Percentiles rank a stretch among this genome's conserved stretches.
These are phyloP conservation scores for Nicotiana knightiana DNA, from an alignment of 257 asterid genomes.

Conservation along the genomic window DNA sequence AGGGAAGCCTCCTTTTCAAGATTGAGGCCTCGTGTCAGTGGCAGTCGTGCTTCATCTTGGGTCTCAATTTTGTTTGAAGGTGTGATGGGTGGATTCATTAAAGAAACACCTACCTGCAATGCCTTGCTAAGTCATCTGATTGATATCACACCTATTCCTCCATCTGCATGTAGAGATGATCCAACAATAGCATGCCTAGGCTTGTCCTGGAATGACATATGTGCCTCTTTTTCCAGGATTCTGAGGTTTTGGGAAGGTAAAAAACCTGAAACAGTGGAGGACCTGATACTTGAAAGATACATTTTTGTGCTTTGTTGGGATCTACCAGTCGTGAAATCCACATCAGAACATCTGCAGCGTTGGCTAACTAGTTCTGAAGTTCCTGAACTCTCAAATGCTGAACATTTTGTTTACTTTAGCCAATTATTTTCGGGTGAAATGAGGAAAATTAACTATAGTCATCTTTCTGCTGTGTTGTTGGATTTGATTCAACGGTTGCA, in stretches of 20 bases:
- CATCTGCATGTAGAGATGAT: constrained; percentile 46
- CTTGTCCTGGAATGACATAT: constrained; percentile 52
- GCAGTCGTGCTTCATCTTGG: constrained; percentile 60
- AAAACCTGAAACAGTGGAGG: constrained; percentile 62
- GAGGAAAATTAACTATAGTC: constrained; percentile 23
- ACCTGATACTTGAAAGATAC: constrained; percentile 78
- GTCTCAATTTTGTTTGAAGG: constrained; percentile 56
- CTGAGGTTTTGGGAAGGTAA: constrained; percentile 66
- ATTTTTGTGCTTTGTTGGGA: constrained; percentile 94
- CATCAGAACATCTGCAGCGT: constrained; percentile 33
- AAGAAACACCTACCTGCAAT: constrained; percentile 36
- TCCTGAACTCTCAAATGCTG: constrained; percentile 46
- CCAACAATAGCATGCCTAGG: constrained; percentile 41
- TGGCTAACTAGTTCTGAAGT: constrained; percentile 28
- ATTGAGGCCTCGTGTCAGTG: constrained; percentile 26
- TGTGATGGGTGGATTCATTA: constrained; percentile 29
- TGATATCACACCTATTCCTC: constrained; percentile 70
- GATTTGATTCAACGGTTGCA: constrained; percentile 60
- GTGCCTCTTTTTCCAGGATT: constrained; percentile 47
- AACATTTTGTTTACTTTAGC: constrained; percentile 47
- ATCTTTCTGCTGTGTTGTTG: constrained; percentile 42
- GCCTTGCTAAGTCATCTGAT: constrained; percentile 65
- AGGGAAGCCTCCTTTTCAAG: constrained; percentile 46
- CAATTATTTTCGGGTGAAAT: constrained; percentile 45
- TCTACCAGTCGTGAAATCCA: constrained; percentile 43